phyloP scores from a whole-genome alignment of 768 basidiomycete species.

The Pholiota conissans region DNA sequence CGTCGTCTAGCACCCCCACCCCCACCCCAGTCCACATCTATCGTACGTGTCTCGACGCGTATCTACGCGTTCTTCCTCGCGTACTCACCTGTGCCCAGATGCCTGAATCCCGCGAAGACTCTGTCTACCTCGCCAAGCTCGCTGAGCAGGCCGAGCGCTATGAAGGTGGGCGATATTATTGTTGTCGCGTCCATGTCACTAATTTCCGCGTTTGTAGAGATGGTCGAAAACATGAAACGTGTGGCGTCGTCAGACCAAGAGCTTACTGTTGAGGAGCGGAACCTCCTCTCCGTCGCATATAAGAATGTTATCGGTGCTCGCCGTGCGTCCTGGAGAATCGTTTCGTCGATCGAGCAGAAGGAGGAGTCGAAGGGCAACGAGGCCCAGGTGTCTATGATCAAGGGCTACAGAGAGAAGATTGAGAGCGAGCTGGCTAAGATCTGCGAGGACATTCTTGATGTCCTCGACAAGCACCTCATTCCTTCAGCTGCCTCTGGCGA shows the following conservation, averaged over 20 bases:
- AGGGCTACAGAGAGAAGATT: constrained; percentile 97
- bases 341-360: constrained; percentile 98
- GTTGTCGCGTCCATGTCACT: constrained; percentile 13
- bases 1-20: constrained; percentile 16
- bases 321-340: constrained; percentile 96
- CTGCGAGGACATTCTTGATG: constrained; percentile 97
- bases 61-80: constrained; percentile 38
- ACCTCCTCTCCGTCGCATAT: constrained; percentile 96
- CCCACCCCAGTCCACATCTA: constrained; percentile 27
- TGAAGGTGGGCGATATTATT: constrained; percentile 62
- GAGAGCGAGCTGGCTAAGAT: constrained; percentile 96
- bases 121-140: constrained; percentile 99
- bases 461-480: constrained; percentile 97
- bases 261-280: constrained; percentile 97
- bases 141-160: constrained; percentile 99
- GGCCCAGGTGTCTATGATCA: constrained; percentile 95
- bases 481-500: constrained; percentile 96
- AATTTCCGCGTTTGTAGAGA: constrained; percentile 51
- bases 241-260: constrained; percentile 98
- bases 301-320: constrained; percentile 99
- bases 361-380: constrained; percentile 99
- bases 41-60: constrained; percentile 40
- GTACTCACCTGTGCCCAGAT: constrained; percentile 51
- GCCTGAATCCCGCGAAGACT: constrained; percentile 90
- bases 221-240: constrained; percentile 99